Conservation (phyloP, 2,329 filamentous ascomycete species). For the Cladosporium sp. region DNA sequence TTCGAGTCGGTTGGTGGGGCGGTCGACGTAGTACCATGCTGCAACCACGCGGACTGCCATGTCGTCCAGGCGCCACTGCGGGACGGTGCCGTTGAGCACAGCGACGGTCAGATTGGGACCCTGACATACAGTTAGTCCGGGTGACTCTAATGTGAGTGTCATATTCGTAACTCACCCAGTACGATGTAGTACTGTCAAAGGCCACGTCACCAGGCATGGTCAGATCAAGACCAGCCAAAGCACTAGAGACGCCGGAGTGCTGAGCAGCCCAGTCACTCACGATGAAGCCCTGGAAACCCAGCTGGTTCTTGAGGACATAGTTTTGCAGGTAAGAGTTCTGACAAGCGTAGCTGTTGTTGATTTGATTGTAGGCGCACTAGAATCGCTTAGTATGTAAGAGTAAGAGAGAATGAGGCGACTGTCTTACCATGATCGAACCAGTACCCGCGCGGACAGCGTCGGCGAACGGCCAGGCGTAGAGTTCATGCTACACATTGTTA, state of each 20-base stretch:
- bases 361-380: slow-evolving; percentile 68
- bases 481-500: slow-evolving; percentile 47
- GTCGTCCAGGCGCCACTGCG: slow-evolving; percentile 81
- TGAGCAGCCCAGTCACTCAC: slow-evolving; percentile 70
- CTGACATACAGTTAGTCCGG: slow-evolving; percentile 10
- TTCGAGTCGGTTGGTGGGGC: slow-evolving; percentile 46
- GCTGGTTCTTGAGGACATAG: slow-evolving; percentile 70
- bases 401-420: too few species aligned
- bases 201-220: slow-evolving; percentile 79
- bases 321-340: slow-evolving; percentile 76
- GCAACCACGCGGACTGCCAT: slow-evolving; percentile 81
- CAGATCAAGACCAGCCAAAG: slow-evolving; percentile 76
- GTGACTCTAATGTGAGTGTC: too few species aligned
- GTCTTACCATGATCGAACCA: slow-evolving; percentile 49
- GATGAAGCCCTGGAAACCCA: slow-evolving; percentile 77
- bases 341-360: slow-evolving; percentile 74
- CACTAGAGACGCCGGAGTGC: slow-evolving; percentile 62
- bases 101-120: slow-evolving; percentile 83
- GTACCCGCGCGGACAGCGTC: slow-evolving; percentile 49
- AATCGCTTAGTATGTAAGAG: too few species aligned
- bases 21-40: slow-evolving; percentile 61
- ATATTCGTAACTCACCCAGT: slow-evolving; percentile 6
- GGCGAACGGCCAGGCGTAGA: slow-evolving; percentile 44
- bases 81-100: slow-evolving; percentile 83
- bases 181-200: slow-evolving; percentile 69